Evolutionary conservation across 371 early-diverging fungal species (phyloP).

Genomic region (Ordospora pajunii): DNA sequence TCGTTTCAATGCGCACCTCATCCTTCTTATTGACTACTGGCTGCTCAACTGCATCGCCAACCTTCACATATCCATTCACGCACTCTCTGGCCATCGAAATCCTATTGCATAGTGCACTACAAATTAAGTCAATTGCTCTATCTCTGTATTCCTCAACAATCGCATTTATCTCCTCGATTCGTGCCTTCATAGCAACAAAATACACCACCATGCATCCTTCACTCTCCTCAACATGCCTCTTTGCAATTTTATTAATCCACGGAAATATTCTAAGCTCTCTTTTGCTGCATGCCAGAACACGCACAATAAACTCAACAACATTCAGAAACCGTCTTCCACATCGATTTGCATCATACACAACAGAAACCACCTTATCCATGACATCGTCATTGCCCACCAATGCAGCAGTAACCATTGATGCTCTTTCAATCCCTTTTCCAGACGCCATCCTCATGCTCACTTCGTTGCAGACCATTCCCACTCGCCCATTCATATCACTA

Average conservation of each 20-base stretch:
- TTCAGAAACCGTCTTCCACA: background rate
- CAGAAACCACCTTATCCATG: background rate
- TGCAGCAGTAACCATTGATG: background rate
- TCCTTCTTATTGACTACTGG: background rate
- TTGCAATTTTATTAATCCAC: background rate
- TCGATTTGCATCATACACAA: background rate
- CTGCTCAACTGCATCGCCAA: background rate
- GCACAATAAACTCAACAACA: background rate
- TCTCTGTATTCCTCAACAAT: background rate
- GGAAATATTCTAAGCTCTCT: background rate
- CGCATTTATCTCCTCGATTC: background rate
- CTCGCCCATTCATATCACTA: background rate
- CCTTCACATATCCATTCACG: background rate
- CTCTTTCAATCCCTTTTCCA: background rate
- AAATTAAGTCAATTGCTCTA: background rate
- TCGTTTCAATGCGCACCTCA: background rate
- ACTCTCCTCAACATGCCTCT: background rate
- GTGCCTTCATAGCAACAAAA: background rate
- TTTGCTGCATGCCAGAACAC: background rate
- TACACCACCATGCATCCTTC: background rate
- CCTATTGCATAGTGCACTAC: background rate
- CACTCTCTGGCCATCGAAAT: background rate
- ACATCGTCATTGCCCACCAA: background rate
- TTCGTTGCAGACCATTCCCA: slow-evolving; percentile 2
- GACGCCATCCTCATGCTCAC: background rate